Percentiles rank a stretch among this genome's conserved stretches.
Evolutionary conservation across 2,329 filamentous ascomycete genomes (phyloP).

Genomic region (Leptosphaerulina australis): DNA sequence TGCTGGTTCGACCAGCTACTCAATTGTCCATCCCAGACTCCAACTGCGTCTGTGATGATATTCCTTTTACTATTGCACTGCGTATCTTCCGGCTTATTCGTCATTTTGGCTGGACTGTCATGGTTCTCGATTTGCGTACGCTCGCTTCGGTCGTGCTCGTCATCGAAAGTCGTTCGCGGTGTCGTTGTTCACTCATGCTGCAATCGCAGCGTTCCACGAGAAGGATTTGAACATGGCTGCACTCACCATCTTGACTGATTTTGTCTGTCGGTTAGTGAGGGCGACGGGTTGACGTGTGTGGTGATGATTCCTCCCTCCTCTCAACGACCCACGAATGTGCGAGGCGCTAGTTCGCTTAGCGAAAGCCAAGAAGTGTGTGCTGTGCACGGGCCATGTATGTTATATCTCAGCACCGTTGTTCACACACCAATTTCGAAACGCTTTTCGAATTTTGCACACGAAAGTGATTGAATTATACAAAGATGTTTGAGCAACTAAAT

Average conservation of each 20-base stretch:
- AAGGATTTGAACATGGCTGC: conserved; percentile 6
- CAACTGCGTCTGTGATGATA: background rate
- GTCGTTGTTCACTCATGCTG: conserved; percentile 37
- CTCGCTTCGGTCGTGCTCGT: conserved; percentile 27
- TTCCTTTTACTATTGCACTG: background rate
- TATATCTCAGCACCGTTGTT: background rate
- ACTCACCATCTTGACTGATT: conserved; percentile 52
- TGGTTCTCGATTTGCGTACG: conserved; percentile 16
- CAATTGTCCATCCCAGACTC: background rate
- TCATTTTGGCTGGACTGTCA: conserved; percentile 1
- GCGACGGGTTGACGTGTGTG: conserved; percentile 46
- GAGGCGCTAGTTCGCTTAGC: conserved; percentile 14
- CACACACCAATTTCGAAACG: no score
- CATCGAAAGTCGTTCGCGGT: conserved; percentile 24
- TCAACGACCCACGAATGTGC: conserved; percentile 1
- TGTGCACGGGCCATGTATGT: background rate
- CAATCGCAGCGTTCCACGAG: conserved; percentile 21
- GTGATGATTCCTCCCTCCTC: conserved; percentile 23
- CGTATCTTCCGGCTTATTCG: background rate
- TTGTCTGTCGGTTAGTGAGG: conserved; percentile 45
- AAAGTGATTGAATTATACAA: background rate
- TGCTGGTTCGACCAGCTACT: background rate
- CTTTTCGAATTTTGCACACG: background rate
- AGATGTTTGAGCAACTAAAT: no score
- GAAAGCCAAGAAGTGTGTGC: conserved; percentile 1